Base-by-base conservation (phyloP, 2,329 filamentous ascomycete genomes). In the Cercospora zeae-maydis region DNA sequence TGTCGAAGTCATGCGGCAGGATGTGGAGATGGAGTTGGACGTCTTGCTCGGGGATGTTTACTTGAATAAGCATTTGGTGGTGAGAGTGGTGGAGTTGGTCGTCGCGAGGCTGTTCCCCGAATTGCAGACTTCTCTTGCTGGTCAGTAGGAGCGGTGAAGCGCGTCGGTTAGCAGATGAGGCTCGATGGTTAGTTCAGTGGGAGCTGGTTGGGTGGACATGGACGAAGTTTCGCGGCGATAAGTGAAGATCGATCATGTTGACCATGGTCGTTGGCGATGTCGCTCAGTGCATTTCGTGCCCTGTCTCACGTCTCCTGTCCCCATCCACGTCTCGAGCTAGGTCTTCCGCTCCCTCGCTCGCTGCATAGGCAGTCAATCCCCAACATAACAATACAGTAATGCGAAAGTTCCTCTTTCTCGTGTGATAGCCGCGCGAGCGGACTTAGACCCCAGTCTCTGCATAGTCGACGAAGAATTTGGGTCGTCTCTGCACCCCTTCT, bases 31-130 rank as follows among this genome's bases (percentile, higher is more conserved):
- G 24, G 64, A 58, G 34, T 81, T 98, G 52, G 86, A 89, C 70
- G 24, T 19, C 45, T 81, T 93, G 37, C 88, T 96, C 68, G 85
- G 84, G 14, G 92, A 97, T 76, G 81, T 84, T 57, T 96, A 96
- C 78, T 89, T 92, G 78, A 99, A 99, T 78, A 96, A 93, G 79
- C 92, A 97, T 78, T 80, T 98, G 33, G 80, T 96, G 69, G 96
- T 96, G 73, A 83, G 86, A 49, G 81, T 95, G 53, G 78, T 98
- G 34, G 95, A 99, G 78, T 78, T 93, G 62, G 75, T 96, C 1
- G 80, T 97, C n/a, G 84, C 92, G 61, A 86, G 89, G 67, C 77
- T 98, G 65, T 85, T 96, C 73, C 95, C 95, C 4, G 95, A 99
- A 78, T 75, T 98, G 71, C 83, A 16, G 47, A 13, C 9, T 30